phyloP scores from a whole-genome alignment of 1,284 basidiomycete species.

The Sanguinoderma infundibulare region DNA sequence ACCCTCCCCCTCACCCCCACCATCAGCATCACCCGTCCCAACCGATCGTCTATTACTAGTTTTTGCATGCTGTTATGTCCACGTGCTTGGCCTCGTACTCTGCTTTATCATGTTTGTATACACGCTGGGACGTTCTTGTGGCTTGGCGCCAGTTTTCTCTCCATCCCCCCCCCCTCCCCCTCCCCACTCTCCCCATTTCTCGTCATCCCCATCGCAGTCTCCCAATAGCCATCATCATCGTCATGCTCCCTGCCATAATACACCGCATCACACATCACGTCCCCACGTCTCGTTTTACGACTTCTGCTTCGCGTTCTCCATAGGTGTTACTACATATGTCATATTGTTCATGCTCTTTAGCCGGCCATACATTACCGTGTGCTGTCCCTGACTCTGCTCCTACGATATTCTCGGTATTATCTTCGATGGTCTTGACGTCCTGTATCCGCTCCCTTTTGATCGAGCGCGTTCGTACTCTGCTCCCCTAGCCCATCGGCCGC shows the following conservation, averaged over 20 bases:
- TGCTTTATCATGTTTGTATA: slow-evolving; percentile 36
- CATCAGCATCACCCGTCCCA: slow-evolving; percentile 40
- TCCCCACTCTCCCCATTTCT: background rate
- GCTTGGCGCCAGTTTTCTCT: too few relatives aligned
- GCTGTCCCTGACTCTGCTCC: slow-evolving; percentile 15
- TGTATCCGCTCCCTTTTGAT: slow-evolving; percentile 3
- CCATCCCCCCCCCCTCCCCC: slow-evolving; percentile 1
- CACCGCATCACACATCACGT: slow-evolving; percentile 1
- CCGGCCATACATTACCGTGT: slow-evolving; percentile 19
- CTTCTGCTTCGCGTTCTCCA: slow-evolving; percentile 7
- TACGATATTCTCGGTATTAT: slow-evolving; percentile 13
- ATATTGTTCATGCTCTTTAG: slow-evolving; percentile 13
- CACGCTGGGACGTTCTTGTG: slow-evolving; percentile 18
- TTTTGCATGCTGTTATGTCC: slow-evolving; percentile 17
- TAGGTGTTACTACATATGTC: slow-evolving; percentile 14
- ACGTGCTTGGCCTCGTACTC: slow-evolving; percentile 19
- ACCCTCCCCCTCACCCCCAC: slow-evolving; percentile 21
- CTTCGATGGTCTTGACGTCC: slow-evolving; percentile 8
- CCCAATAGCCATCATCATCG: background rate
- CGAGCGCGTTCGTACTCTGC: background rate
- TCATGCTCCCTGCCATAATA: background rate
- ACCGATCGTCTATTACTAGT: slow-evolving; percentile 62
- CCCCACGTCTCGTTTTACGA: background rate
- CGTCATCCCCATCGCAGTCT: background rate
- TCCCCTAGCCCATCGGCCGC: background rate